Evolutionary conservation across 768 basidiomycete species (phyloP).

Genomic region (Termitomyces sp.): DNA sequence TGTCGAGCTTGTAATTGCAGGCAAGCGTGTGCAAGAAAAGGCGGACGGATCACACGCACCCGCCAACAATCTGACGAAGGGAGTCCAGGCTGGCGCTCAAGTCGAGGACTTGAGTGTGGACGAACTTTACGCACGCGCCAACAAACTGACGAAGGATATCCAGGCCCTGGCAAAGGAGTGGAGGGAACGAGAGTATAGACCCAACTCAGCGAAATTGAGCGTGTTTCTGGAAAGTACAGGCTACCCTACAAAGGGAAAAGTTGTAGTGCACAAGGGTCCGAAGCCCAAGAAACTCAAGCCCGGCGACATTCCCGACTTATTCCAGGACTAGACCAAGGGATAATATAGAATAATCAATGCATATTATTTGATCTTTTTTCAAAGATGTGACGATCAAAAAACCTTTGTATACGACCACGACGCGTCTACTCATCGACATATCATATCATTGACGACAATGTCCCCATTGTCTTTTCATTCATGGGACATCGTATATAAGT

Average conservation of each 20-base stretch:
- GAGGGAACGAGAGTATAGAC: not conserved
- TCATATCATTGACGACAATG: no score
- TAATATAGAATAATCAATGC: not conserved
- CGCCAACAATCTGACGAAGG: not conserved
- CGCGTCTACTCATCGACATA: no score
- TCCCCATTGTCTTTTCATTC: no score
- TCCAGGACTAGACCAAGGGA: conserved; percentile 6
- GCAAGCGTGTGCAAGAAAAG: not conserved
- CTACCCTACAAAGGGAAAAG: not conserved
- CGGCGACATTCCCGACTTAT: conserved; percentile 6
- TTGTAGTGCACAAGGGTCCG: conserved; percentile 4
- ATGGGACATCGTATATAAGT: no score
- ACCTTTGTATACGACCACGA: no score
- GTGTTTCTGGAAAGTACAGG: conserved; percentile 3
- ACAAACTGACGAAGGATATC: not conserved
- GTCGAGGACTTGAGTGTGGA: no score
- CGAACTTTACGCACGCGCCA: not conserved
- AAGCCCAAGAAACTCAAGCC: conserved; percentile 8
- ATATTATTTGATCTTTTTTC: not conserved
- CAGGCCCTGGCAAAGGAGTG: not conserved
- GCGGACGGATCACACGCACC: not conserved
- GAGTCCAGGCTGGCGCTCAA: no score
- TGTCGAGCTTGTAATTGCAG: conserved; percentile 2
- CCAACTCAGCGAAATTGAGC: not conserved
- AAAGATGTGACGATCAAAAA: no score